Evolutionary conservation across 768 basidiomycete genomes (phyloP).

Genomic region (Mycena vulgaris): DNA sequence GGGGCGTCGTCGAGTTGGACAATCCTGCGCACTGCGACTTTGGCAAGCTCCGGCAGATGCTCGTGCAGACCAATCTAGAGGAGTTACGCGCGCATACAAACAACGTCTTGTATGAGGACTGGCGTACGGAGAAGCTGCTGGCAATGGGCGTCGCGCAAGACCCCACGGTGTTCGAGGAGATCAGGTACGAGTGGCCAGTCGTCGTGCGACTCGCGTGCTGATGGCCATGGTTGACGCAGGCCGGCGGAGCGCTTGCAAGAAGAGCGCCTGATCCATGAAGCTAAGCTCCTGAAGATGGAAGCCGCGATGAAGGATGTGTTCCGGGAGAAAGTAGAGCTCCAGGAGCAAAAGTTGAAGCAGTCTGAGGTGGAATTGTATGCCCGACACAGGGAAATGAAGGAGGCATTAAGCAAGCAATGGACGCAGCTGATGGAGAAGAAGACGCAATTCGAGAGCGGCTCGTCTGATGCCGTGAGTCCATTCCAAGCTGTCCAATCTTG

Average conservation of each 20-base stretch:
- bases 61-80: slow-evolving; percentile 99
- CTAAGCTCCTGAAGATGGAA: slow-evolving; percentile 99
- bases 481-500: background rate
- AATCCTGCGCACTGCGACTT: slow-evolving; percentile 99
- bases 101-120: slow-evolving; percentile 96
- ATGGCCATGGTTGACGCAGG: slow-evolving; percentile 59
- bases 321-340: slow-evolving; percentile 99
- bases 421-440: slow-evolving; percentile 97
- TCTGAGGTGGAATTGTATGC: slow-evolving; percentile 99
- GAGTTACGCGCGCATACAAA: slow-evolving; percentile 98
- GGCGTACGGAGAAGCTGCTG: slow-evolving; percentile 95
- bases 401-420: slow-evolving; percentile 96
- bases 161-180: slow-evolving; percentile 97
- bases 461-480: slow-evolving; percentile 14
- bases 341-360: slow-evolving; percentile 98
- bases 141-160: slow-evolving; percentile 99
- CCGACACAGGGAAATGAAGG: slow-evolving; percentile 99
- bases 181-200: slow-evolving; percentile 79
- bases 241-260: slow-evolving; percentile 96
- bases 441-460: slow-evolving; percentile 69
- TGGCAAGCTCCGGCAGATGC: slow-evolving; percentile 99
- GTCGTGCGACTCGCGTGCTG: slow-evolving; percentile 16
- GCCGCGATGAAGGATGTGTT: slow-evolving; percentile 99
- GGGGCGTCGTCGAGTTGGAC: slow-evolving; percentile 99
- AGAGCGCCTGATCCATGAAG: slow-evolving; percentile 95